phyloP scores from a whole-genome alignment of 2,329 filamentous ascomycete genomes.

The Coniochaeta hoffmannii region DNA sequence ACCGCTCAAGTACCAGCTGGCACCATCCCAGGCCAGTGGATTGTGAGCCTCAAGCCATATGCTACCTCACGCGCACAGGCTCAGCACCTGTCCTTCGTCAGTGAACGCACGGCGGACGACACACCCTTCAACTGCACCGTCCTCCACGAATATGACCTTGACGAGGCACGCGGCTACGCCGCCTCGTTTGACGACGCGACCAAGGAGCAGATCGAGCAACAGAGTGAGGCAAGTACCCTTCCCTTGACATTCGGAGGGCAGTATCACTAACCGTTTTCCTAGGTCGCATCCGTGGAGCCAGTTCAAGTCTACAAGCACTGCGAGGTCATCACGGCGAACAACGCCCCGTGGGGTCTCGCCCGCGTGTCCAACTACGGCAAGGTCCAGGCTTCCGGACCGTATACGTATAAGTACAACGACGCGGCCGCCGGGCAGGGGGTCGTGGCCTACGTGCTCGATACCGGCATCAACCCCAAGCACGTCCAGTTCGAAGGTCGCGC shows the following conservation, averaged over 20 bases:
- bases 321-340: not conserved
- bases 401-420: constrained; percentile 8
- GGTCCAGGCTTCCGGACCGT: constrained; percentile 2
- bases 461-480: constrained; percentile 13
- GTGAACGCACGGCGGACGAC: not conserved
- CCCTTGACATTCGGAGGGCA: too few species aligned
- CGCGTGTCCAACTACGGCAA: constrained; percentile 7
- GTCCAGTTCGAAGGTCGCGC: constrained; percentile 17
- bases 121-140: constrained; percentile 5
- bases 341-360: constrained; percentile 9
- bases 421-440: constrained; percentile 12
- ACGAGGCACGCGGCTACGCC: constrained; percentile 5
- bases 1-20: not conserved
- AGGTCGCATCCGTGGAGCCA: constrained; percentile 4
- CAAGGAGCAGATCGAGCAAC: constrained; percentile 5
- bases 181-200: constrained; percentile 7
- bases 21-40: not conserved
- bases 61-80: not conserved
- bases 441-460: constrained; percentile 21
- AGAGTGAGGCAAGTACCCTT: not conserved
- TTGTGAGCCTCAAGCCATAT: not conserved
- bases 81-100: constrained; percentile 4
- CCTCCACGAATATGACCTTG: constrained; percentile 1
- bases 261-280: not conserved
- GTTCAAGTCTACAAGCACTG: constrained; percentile 8